Base-by-base conservation (phyloP, 306 rosid genomes). In the Begonia fuchsioides region DNA sequence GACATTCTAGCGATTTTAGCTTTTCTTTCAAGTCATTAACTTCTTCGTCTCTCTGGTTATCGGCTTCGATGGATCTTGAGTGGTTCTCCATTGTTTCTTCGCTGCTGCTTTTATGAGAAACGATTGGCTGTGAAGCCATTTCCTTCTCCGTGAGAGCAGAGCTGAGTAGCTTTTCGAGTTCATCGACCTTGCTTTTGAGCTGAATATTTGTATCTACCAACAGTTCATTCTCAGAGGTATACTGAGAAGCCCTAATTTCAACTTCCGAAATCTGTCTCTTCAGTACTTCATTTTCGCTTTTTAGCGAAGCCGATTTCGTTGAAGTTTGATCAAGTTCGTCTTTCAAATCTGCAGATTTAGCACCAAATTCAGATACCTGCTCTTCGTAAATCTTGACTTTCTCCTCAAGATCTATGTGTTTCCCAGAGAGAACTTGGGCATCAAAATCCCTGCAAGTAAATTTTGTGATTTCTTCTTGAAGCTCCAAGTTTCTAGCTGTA, bases 121-220 rank as follows among this genome's bases (percentile, higher is more conserved):
- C 73, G 57, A 90, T 78, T 56, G 76, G 72, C 64, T 59, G 78
- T 50, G 61, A 40, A 60, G 71, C 40, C 47, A 59, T 58, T 55
- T 85, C 87, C 67, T 73, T 92, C 67, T 85, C 94, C 4, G 79
- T 71, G 59, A 63, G 51, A 65, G 76, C 62, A 55, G 70, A 58
- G 57, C 72, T 73, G 57, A 90, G 39, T 17, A 69, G 61, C 55
- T 79, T 94, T 56, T 76, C 81, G 57, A 90, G 86, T 62, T 90
- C 95, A 53, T 73, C 84, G 62, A 85, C 62, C 83, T 72, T 85
- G 65, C 68, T 63, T 68, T 75, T 81, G 59, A 92, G 76, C 53
- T 92, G 94, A 69, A 48, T 43, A 69, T 85, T 85, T 48, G 80
- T 85, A 56, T 62, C 85, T n/a, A 75, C 77, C 63, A 92, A 69